phyloP scores from a whole-genome alignment of 306 rosid species.

The Malus sieversii region DNA sequence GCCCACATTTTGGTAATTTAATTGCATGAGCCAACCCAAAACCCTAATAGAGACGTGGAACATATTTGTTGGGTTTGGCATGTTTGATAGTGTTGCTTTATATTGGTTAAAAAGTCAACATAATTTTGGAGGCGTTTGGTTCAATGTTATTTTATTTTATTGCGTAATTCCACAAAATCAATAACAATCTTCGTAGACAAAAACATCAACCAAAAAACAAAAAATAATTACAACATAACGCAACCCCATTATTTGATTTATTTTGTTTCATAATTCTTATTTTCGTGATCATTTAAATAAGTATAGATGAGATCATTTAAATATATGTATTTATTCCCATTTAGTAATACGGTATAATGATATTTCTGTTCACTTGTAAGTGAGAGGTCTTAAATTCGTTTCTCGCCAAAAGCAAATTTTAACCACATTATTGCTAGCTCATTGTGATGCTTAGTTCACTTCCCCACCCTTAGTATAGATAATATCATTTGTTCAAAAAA shows the following conservation, averaged over 20 bases:
- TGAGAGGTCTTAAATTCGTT: too few relatives aligned
- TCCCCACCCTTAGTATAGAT: too few relatives aligned
- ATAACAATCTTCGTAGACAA: not conserved
- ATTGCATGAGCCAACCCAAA: not conserved
- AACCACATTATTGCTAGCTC: too few relatives aligned
- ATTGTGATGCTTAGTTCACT: too few relatives aligned
- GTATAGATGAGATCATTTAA: not conserved
- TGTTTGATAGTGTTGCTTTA: not conserved
- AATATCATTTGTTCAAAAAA: too few relatives aligned
- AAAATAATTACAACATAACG: not conserved
- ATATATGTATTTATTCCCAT: too few relatives aligned
- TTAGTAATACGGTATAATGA: too few relatives aligned
- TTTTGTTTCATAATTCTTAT: not conserved
- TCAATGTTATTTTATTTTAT: not conserved
- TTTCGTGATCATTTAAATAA: not conserved
- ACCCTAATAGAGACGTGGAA: not conserved
- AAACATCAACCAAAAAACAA: not conserved
- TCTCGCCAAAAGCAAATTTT: too few relatives aligned
- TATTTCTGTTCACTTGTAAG: too few relatives aligned
- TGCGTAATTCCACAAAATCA: not conserved
- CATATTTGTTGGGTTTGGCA: not conserved
- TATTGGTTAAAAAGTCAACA: not conserved
- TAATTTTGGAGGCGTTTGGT: not conserved
- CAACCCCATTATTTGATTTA: not conserved
- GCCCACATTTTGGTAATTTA: not conserved